Conservation (phyloP, 768 basidiomycete genomes). For the Lentinus tigrinus region DNA sequence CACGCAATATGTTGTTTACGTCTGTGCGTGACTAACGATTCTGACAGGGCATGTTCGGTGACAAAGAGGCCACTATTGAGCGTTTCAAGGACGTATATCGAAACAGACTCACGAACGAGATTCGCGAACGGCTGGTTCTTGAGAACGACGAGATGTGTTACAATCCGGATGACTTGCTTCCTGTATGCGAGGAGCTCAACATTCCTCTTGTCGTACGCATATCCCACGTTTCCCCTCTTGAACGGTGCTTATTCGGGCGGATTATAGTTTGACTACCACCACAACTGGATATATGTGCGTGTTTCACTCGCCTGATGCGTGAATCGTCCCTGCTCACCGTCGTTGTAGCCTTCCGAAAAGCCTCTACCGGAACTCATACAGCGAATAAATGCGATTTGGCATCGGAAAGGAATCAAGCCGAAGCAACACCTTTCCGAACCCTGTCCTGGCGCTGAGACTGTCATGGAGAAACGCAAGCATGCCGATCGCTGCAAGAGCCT, state of each 20-base stretch:
- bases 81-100: conserved; percentile 73
- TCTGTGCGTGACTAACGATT: neutral
- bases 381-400: conserved; percentile 75
- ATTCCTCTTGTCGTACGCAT: conserved; percentile 41
- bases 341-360: conserved; percentile 36
- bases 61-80: conserved; percentile 68
- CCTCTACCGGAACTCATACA: conserved; percentile 62
- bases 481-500: conserved; percentile 76
- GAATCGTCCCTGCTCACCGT: conserved; percentile 22
- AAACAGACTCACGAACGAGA: conserved; percentile 54
- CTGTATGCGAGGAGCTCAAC: conserved; percentile 78
- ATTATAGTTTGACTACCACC: conserved; percentile 77
- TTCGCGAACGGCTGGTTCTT: conserved; percentile 76
- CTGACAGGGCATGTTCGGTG: conserved; percentile 69
- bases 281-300: conserved; percentile 58
- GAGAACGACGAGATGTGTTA: conserved; percentile 98
- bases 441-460: conserved; percentile 76
- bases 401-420: conserved; percentile 72
- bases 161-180: conserved; percentile 85
- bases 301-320: conserved; percentile 3
- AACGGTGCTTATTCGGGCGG: too few relatives aligned
- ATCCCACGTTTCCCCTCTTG: conserved; percentile 42
- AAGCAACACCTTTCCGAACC: conserved; percentile 94
- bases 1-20: neutral
- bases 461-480: conserved; percentile 88